These are phyloP conservation scores for Coprinopsis marcescibilis DNA, from an alignment of 768 basidiomycete genomes.

Conservation along the genomic window DNA sequence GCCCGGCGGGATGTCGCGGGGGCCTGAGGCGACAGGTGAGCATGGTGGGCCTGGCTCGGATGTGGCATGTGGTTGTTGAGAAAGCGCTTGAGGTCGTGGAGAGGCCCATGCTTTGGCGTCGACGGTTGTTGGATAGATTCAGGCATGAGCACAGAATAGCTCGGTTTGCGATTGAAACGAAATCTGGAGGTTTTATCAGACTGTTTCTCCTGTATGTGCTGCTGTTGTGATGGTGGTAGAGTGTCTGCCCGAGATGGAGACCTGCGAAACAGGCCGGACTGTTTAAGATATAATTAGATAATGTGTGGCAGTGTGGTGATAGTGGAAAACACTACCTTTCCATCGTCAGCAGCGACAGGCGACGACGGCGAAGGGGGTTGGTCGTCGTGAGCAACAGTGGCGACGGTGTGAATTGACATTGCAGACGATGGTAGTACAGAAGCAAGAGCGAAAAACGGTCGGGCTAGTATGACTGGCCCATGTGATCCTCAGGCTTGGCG, in stretches of 20 bases:
- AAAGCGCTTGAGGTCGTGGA: constrained; percentile 93
- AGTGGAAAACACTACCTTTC: background rate
- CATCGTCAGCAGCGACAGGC: background rate
- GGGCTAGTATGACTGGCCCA: background rate
- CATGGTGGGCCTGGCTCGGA: constrained; percentile 29
- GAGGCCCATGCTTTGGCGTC: constrained; percentile 55
- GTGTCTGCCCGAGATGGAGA: constrained; percentile 2
- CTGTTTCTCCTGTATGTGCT: constrained; percentile 5
- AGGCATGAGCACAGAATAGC: constrained; percentile 17
- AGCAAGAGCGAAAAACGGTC: background rate
- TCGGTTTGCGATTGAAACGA: constrained; percentile 17
- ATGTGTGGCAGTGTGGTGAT: background rate
- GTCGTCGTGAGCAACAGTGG: background rate
- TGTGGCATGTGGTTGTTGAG: constrained; percentile 87
- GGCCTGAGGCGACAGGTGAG: constrained; percentile 21
- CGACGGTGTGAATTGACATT: background rate
- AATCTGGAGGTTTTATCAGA: constrained; percentile 16
- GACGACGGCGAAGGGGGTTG: background rate
- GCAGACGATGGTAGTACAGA: background rate
- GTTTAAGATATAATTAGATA: constrained; percentile 8
- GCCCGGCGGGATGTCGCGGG: constrained; percentile 14
- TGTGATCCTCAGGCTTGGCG: background rate
- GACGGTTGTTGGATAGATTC: constrained; percentile 13
- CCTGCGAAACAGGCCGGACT: constrained; percentile 5
- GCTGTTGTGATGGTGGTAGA: constrained; percentile 12